phyloP scores from a whole-genome alignment of 1,284 basidiomycete species.

The Cutaneotrichosporon sp. region DNA sequence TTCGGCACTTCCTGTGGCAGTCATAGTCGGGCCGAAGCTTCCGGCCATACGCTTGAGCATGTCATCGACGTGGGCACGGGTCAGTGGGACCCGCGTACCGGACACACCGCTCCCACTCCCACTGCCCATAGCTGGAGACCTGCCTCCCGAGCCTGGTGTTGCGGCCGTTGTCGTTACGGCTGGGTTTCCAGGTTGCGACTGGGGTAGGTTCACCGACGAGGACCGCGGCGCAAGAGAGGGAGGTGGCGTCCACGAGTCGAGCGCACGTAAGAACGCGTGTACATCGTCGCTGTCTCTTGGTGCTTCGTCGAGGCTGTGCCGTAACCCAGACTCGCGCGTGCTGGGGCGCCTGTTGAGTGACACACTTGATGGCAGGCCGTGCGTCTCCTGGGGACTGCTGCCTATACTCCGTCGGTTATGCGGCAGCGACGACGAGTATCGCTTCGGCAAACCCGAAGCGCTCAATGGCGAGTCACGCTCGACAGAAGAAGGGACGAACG shows the following conservation, averaged over 20 bases:
- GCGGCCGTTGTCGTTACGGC: conserved; percentile 1
- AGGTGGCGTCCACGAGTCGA: conserved; percentile 47
- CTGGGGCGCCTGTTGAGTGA: conserved; percentile 32
- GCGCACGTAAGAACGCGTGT: conserved; percentile 49
- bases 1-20: not conserved
- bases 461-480: conserved; percentile 30
- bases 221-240: conserved; percentile 20
- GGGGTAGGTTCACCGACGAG: not conserved
- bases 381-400: conserved; percentile 20
- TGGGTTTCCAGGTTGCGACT: not conserved
- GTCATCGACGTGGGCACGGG: conserved; percentile 46
- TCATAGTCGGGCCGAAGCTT: conserved; percentile 20
- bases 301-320: conserved; percentile 36
- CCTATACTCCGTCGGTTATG: conserved; percentile 29
- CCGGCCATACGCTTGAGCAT: conserved; percentile 47
- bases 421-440: conserved; percentile 42
- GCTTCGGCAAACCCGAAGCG: conserved; percentile 30
- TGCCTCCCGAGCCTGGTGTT: conserved; percentile 1
- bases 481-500: conserved; percentile 42
- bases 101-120: conserved; percentile 11
- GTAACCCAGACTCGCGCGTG: conserved; percentile 38
- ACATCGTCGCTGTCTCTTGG: conserved; percentile 48
- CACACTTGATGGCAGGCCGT: not conserved
- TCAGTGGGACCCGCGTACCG: conserved; percentile 38
- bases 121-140: conserved; percentile 1